Evolutionary conservation across 2,329 filamentous ascomycete genomes (phyloP), one percentile per base, ranked within the genome.

Genomic region (Penicillium digitatum): DNA sequence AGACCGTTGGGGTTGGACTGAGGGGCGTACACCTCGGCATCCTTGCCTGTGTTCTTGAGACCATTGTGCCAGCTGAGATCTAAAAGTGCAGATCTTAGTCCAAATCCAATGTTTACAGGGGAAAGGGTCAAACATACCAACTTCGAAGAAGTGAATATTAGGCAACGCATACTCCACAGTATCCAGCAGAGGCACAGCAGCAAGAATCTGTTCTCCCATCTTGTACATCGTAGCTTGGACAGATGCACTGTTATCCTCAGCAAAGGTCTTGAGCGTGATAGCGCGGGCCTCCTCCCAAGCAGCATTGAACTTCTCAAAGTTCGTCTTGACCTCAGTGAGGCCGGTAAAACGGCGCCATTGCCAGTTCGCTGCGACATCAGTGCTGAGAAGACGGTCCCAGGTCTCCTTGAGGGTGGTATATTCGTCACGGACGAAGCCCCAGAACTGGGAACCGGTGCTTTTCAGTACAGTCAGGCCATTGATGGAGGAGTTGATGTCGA

Each of bases 161-260:
- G 94, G 94, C 68, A 99, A 81, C 9, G 87, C 81, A 72, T 96
- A 97, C 66, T 87, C 83, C 39, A 94, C 89, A 22, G 81, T 80
- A 42, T 87, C 83, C 22, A 91, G 82, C 60, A 86, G 79, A 14
- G 90, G 87, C 24, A 86, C 88, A 22, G 81, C 84, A 9, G 83
- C 87, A 50, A 99, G 80, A 63, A 99, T 96, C 73, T 87, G 80
- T 73, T 93, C 88, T 66, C 84, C 86, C 93, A 99, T 99, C 80
- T 96, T 95, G 80, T 96, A 99, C 94, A 99, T 97, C 58, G 93
- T 97, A 66, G 87, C 87, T 78, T 99, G 94, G 24, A 99, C 94
- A 66, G 90, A 95, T 44, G 94, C 89, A 67, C 90, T 95, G 70
- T 91, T 81, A 69, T 99, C 92, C 69, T 87, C 84, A 39, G 94